Evolutionary conservation across 257 asterid species (phyloP).

Genomic region (Scutellaria baicalensis): DNA sequence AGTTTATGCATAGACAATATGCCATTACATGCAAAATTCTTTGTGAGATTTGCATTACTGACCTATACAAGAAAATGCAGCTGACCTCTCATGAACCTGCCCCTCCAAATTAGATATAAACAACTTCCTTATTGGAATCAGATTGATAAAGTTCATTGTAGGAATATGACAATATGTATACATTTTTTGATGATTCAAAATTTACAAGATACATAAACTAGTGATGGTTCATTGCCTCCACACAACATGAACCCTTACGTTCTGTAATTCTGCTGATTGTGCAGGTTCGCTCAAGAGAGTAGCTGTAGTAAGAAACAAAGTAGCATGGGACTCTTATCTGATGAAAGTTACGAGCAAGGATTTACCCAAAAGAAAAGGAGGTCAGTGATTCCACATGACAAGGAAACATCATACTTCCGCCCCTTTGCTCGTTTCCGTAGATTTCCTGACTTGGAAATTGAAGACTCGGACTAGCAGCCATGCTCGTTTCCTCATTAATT

Average conservation of each 20-base stretch:
- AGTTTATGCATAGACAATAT: too few species aligned
- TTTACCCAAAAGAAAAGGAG: constrained; percentile 60
- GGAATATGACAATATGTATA: not conserved
- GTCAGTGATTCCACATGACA: constrained; percentile 30
- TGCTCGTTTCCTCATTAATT: too few species aligned
- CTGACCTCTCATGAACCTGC: too few species aligned
- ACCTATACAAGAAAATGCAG: too few species aligned
- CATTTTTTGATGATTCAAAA: not conserved
- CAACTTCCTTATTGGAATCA: not conserved
- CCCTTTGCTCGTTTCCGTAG: constrained; percentile 52
- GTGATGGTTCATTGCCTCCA: not conserved
- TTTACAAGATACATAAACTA: not conserved
- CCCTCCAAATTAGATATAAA: not conserved
- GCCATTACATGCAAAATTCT: too few species aligned
- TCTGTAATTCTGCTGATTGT: not conserved
- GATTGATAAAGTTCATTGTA: not conserved
- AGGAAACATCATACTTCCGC: constrained; percentile 30
- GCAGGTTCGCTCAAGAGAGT: constrained; percentile 48
- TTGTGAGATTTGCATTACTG: too few species aligned
- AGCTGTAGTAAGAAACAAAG: constrained; percentile 30
- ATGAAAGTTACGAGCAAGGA: constrained; percentile 45
- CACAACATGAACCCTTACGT: not conserved
- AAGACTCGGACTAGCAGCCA: constrained; percentile 49
- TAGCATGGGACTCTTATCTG: constrained; percentile 38
- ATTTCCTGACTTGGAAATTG: constrained; percentile 45